A percentile compares a stretch with the other conserved stretches of the same genome.
Conservation (phyloP, 768 basidiomycete genomes). For the Naganishia onofrii region DNA sequence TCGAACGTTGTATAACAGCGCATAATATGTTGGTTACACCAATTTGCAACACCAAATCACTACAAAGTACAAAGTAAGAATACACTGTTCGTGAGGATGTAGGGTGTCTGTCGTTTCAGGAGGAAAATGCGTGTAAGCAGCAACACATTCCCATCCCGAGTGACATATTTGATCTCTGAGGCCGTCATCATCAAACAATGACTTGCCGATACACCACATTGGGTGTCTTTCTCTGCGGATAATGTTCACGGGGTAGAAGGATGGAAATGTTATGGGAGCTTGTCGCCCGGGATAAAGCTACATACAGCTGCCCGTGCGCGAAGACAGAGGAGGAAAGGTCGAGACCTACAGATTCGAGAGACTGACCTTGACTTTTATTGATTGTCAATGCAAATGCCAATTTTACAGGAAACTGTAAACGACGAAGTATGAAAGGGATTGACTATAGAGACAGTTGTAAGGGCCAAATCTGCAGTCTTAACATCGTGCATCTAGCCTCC, state of each 20-base stretch:
- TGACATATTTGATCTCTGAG: no score
- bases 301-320: slow-evolving; percentile 57
- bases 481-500: no score
- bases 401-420: slow-evolving; percentile 55
- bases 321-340: slow-evolving; percentile 54
- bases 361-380: slow-evolving; percentile 60
- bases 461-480: no score
- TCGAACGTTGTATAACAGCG: no score
- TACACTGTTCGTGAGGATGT: no score
- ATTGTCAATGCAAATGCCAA: slow-evolving; percentile 58
- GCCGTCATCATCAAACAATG: neutral
- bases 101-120: no score
- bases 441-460: slow-evolving; percentile 22
- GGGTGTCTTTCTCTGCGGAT: neutral
- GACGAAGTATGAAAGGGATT: slow-evolving; percentile 37
- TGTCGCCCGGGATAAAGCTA: slow-evolving; percentile 55
- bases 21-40: no score
- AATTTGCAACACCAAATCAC: no score
- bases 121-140: no score
- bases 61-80: no score
- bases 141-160: no score
- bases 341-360: slow-evolving; percentile 55
- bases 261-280: slow-evolving; percentile 46
- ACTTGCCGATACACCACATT: slow-evolving; percentile 3
- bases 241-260: slow-evolving; percentile 35